Percentiles rank a stretch among this genome's conserved stretches.
Conservation (phyloP, 768 basidiomycete species). For the Glaciozyma martinii region DNA sequence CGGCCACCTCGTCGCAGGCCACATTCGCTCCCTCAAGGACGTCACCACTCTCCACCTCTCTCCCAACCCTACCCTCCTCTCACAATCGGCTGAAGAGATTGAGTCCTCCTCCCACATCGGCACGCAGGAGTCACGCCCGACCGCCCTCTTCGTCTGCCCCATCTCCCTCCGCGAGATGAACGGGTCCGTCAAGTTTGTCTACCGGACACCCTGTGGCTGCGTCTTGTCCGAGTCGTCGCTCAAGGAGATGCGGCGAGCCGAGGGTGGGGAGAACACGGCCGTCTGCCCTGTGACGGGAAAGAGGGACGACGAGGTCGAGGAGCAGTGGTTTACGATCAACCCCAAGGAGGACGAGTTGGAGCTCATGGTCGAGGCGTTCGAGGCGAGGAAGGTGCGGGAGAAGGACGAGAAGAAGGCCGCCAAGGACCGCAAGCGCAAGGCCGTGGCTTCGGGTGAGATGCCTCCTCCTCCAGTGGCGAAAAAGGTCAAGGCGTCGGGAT, state of each 20-base stretch:
- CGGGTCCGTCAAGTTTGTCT: slow-evolving; percentile 77
- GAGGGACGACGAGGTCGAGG: slow-evolving; percentile 52
- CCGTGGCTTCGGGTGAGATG: slow-evolving; percentile 37
- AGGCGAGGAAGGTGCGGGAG: slow-evolving; percentile 49
- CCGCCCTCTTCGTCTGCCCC: slow-evolving; percentile 77
- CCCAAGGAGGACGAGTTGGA: slow-evolving; percentile 56
- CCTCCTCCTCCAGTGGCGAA: slow-evolving; percentile 36
- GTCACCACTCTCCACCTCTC: slow-evolving; percentile 75
- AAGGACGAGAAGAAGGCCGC: slow-evolving; percentile 47
- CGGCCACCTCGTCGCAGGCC: slow-evolving; percentile 82
- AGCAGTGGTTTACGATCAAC: slow-evolving; percentile 54
- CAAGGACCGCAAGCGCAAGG: slow-evolving; percentile 50
- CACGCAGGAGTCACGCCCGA: slow-evolving; percentile 38
- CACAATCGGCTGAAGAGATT: slow-evolving; percentile 40
- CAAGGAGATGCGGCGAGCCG: slow-evolving; percentile 48
- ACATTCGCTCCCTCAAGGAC: slow-evolving; percentile 86
- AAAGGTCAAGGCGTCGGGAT: slow-evolving; percentile 26
- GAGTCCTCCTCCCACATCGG: slow-evolving; percentile 38
- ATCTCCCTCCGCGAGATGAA: slow-evolving; percentile 92
- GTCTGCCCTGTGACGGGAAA: slow-evolving; percentile 34
- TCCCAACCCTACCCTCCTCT: slow-evolving; percentile 51
- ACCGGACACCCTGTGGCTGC: slow-evolving; percentile 75
- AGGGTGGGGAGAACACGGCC: slow-evolving; percentile 35
- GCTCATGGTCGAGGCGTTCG: slow-evolving; percentile 53
- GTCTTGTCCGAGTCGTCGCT: slow-evolving; percentile 81